Percentiles rank a stretch among this genome's conserved stretches.
phyloP scores from a whole-genome alignment of 306 rosid species.

The Cucurbita ficifolia region DNA sequence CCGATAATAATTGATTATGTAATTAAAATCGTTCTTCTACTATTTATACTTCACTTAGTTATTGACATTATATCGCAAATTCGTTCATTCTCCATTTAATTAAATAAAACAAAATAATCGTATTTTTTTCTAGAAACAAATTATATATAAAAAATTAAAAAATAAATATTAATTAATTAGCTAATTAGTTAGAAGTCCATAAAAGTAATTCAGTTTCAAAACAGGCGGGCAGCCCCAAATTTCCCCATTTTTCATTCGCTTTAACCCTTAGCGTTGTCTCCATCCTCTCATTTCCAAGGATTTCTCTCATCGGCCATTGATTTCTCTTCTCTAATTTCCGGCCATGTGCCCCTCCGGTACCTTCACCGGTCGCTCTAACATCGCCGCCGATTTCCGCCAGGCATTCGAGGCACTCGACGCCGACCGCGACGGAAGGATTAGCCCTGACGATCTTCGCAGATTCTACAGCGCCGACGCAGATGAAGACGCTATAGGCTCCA shows the following conservation, averaged over 20 bases:
- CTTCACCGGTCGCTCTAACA: background rate
- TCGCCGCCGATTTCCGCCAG: constrained; percentile 24
- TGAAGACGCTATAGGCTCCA: constrained; percentile 40
- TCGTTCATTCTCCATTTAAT: too few species aligned
- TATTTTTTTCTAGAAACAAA: too few species aligned
- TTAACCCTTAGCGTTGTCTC: background rate
- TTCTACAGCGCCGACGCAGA: constrained; percentile 38
- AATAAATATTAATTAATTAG: too few species aligned
- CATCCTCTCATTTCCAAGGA: background rate
- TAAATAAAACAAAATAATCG: too few species aligned
- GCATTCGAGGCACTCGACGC: constrained; percentile 70
- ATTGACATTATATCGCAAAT: too few species aligned
- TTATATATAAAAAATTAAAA: too few species aligned
- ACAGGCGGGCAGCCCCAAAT: background rate
- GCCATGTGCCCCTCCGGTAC: constrained; percentile 56
- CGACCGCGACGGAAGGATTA: constrained; percentile 69
- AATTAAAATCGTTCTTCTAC: too few species aligned
- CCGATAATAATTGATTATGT: too few species aligned
- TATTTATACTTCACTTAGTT: too few species aligned
- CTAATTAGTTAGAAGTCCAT: too few species aligned
- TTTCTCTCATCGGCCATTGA: background rate
- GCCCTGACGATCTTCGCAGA: constrained; percentile 59
- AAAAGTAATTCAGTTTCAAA: background rate
- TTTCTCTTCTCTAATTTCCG: background rate
- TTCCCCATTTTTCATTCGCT: background rate